phyloP scores from a whole-genome alignment of 805 yeast species.

The Wickerhamomyces mucosus region DNA sequence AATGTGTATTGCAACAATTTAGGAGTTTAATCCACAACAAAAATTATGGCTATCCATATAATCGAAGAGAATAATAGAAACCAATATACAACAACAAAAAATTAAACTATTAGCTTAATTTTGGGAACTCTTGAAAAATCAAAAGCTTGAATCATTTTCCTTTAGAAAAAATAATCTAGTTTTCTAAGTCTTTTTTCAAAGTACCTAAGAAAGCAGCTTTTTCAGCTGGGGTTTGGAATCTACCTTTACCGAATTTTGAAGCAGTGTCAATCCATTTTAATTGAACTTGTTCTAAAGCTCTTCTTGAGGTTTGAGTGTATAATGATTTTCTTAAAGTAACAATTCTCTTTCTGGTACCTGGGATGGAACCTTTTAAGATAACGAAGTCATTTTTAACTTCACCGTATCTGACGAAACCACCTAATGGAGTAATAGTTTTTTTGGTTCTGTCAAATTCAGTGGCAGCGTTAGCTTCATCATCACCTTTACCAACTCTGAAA shows the following conservation, averaged over 20 bases:
- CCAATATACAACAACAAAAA: no score
- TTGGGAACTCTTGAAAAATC: no score
- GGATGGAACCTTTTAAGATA: conserved; percentile 96
- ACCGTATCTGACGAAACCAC: conserved; percentile 99
- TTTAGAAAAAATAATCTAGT: no score
- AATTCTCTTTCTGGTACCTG: conserved; percentile 99
- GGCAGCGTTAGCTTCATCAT: conserved; percentile 88
- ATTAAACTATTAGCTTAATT: no score
- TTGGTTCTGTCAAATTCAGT: conserved; percentile 99
- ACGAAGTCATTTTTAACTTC: conserved; percentile 94
- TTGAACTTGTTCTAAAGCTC: conserved; percentile 91
- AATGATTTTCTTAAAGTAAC: conserved; percentile 98
- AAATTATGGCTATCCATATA: no score
- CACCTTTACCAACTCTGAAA: conserved; percentile 98
- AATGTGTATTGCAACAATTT: no score
- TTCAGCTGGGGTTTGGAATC: conserved; percentile 99
- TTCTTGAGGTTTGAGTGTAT: conserved; percentile 96
- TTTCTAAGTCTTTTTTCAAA: conserved; percentile 89
- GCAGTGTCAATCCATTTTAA: conserved; percentile 99
- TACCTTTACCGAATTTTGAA: conserved; percentile 99
- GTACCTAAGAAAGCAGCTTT: conserved; percentile 99
- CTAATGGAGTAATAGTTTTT: conserved; percentile 99
- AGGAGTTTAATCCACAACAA: no score
- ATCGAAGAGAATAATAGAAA: no score
- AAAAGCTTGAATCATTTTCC: no score